These are phyloP conservation scores for Centaurea solstitialis DNA, from an alignment of 129 eudicot genomes.

Conservation along the genomic window DNA sequence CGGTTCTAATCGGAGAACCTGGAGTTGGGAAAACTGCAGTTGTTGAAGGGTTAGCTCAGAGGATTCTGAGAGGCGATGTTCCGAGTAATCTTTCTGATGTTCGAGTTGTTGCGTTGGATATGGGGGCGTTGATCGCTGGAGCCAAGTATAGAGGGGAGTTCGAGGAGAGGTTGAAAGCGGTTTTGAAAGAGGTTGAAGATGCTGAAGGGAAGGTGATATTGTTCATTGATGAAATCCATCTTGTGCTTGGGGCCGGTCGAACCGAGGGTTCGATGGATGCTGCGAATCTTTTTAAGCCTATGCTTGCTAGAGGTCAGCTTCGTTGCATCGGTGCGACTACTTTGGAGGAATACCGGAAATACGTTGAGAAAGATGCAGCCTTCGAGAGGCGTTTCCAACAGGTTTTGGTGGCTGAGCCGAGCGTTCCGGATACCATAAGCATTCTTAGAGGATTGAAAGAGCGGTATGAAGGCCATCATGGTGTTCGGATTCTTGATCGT, in stretches of 20 bases:
- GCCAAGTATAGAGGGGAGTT: slow-evolving; percentile 92
- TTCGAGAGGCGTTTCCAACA: slow-evolving; percentile 97
- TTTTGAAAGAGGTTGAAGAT: slow-evolving; percentile 91
- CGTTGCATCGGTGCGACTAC: slow-evolving; percentile 97
- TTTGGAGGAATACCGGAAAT: slow-evolving; percentile 83
- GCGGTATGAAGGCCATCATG: slow-evolving; percentile 96
- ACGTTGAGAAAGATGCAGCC: slow-evolving; percentile 96
- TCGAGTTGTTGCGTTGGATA: slow-evolving; percentile 76
- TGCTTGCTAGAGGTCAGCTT: slow-evolving; percentile 97
- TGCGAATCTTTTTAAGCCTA: slow-evolving; percentile 85
- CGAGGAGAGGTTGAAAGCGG: slow-evolving; percentile 88
- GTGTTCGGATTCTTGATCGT: slow-evolving; percentile 92
- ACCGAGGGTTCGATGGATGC: slow-evolving; percentile 99
- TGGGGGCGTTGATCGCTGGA: slow-evolving; percentile 96
- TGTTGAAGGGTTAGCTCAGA: slow-evolving; percentile 95
- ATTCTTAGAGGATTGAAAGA: slow-evolving; percentile 93
- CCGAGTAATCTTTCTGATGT: slow-evolving; percentile 91
- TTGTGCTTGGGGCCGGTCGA: slow-evolving; percentile 90
- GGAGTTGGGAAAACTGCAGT: slow-evolving; percentile 99
- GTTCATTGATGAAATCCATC: slow-evolving; percentile 87
- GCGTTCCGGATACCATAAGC: slow-evolving; percentile 71
- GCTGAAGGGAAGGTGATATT: slow-evolving; percentile 92
- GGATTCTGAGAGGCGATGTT: slow-evolving; percentile 85
- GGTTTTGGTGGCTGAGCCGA: slow-evolving; percentile 95
- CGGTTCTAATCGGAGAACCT: slow-evolving; percentile 91